phyloP scores from a whole-genome alignment of 257 asterid genomes.

The Salvia rosmarinus region DNA sequence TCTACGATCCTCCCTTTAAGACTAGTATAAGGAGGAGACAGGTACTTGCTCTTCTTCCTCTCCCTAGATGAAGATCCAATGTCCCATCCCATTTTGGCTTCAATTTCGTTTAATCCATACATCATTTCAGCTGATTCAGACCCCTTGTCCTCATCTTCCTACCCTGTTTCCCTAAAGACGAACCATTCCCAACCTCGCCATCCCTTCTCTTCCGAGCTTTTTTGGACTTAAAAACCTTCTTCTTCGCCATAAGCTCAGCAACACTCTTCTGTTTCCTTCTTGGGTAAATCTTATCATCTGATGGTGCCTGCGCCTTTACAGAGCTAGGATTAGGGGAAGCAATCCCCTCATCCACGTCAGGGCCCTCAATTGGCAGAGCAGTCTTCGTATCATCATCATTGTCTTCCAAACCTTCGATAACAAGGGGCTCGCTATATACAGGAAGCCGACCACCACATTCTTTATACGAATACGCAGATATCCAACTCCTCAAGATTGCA shows the following conservation, averaged over 20 bases:
- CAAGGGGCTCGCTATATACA: slow-evolving; percentile 42
- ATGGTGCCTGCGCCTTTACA: slow-evolving; percentile 16
- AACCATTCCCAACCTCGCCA: slow-evolving; percentile 6
- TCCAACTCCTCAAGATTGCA: slow-evolving; percentile 54
- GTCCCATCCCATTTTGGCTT: slow-evolving; percentile 39
- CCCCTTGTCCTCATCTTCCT: slow-evolving; percentile 35
- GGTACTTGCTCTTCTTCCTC: slow-evolving; percentile 82
- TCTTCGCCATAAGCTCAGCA: slow-evolving; percentile 60
- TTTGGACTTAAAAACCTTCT: slow-evolving; percentile 17
- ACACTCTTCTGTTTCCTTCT: slow-evolving; percentile 72
- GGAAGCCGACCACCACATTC: slow-evolving; percentile 46
- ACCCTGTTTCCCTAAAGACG: slow-evolving; percentile 31
- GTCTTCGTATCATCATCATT: neutral
- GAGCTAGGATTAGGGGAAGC: slow-evolving; percentile 26
- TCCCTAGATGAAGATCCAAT: slow-evolving; percentile 59
- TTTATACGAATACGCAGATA: slow-evolving; percentile 61
- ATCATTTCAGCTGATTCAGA: too few species aligned
- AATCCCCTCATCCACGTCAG: slow-evolving; percentile 43
- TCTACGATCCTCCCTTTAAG: slow-evolving; percentile 32
- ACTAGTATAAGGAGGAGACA: slow-evolving; percentile 71
- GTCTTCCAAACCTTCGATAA: slow-evolving; percentile 74
- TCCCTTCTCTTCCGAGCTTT: slow-evolving; percentile 31
- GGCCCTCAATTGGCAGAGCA: slow-evolving; percentile 51
- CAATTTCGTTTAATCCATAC: neutral
- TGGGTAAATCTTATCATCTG: slow-evolving; percentile 38